These are phyloP conservation scores for Glarea lozoyensis DNA, from an alignment of 495 filamentous ascomycete genomes.

Conservation along the genomic window DNA sequence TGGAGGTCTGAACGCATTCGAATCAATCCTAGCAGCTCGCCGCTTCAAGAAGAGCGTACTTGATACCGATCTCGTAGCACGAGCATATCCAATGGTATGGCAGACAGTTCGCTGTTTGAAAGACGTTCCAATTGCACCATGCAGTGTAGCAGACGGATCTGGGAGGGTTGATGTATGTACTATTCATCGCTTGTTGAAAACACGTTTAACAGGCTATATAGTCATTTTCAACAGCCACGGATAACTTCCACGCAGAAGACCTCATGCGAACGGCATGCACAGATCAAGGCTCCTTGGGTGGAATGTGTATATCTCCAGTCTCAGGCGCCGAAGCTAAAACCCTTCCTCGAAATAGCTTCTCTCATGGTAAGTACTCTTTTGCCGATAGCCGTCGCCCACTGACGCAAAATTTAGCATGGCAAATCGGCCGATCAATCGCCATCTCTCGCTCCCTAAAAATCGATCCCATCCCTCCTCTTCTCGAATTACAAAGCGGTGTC, in stretches of 20 bases:
- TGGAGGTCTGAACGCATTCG: slow-evolving; percentile 45
- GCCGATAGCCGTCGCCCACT: too few relatives aligned
- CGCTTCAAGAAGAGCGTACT: slow-evolving; percentile 39
- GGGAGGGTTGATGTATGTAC: slow-evolving; percentile 32
- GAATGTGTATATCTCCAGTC: slow-evolving; percentile 21
- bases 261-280: slow-evolving; percentile 17
- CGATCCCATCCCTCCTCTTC: slow-evolving; percentile 35
- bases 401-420: slow-evolving; percentile 25
- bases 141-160: slow-evolving; percentile 27
- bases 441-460: slow-evolving; percentile 28
- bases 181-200: not conserved
- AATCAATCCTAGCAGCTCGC: slow-evolving; percentile 41
- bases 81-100: slow-evolving; percentile 46
- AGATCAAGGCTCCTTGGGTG: slow-evolving; percentile 20
- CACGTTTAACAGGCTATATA: not conserved
- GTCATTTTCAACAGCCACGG: slow-evolving; percentile 22
- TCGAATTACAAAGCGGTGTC: slow-evolving; percentile 27
- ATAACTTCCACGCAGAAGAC: slow-evolving; percentile 15
- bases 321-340: slow-evolving; percentile 16
- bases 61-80: slow-evolving; percentile 47
- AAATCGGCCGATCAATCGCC: slow-evolving; percentile 35
- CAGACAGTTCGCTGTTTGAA: slow-evolving; percentile 46
- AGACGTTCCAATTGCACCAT: slow-evolving; percentile 13
- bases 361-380: slow-evolving; percentile 9
- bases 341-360: slow-evolving; percentile 14